Evolutionary conservation across 208 protist genomes (phyloP).

Genomic region (Crithidia sp.): DNA sequence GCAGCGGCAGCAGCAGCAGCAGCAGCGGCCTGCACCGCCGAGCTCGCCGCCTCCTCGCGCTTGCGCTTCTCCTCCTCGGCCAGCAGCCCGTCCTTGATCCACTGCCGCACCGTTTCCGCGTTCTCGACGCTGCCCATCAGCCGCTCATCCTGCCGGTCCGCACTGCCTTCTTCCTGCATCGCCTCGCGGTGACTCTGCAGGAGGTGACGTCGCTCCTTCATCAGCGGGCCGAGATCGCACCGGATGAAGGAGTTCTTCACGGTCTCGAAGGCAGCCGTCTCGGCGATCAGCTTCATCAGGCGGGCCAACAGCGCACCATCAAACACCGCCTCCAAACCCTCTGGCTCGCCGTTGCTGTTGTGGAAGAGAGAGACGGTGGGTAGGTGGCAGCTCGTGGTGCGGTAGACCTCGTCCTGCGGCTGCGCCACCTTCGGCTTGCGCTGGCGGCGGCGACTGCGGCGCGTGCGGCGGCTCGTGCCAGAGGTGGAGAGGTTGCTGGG

Average conservation of each 20-base stretch:
- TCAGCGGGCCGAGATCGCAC: slow-evolving; percentile 73
- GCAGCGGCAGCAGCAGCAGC: slow-evolving; percentile 6
- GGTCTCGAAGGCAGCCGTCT: slow-evolving; percentile 68
- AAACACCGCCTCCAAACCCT: slow-evolving; percentile 69
- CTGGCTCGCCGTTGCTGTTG: slow-evolving; percentile 43
- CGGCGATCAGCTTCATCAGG: slow-evolving; percentile 83
- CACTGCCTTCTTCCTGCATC: slow-evolving; percentile 58
- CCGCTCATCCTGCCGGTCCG: slow-evolving; percentile 71
- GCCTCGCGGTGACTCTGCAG: slow-evolving; percentile 51
- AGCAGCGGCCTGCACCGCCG: slow-evolving; percentile 4
- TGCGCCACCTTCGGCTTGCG: slow-evolving; percentile 41
- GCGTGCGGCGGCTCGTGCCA: slow-evolving; percentile 34
- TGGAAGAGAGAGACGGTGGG: slow-evolving; percentile 49
- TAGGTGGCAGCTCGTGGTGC: slow-evolving; percentile 33
- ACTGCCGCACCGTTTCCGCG: slow-evolving; percentile 48
- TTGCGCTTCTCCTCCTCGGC: slow-evolving; percentile 42
- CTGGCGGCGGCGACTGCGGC: slow-evolving; percentile 42
- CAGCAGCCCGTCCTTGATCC: slow-evolving; percentile 50
- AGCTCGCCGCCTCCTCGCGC: slow-evolving; percentile 16
- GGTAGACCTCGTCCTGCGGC: slow-evolving; percentile 68
- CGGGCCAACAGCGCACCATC: slow-evolving; percentile 63
- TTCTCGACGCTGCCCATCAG: slow-evolving; percentile 60
- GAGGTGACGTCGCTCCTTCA: slow-evolving; percentile 77
- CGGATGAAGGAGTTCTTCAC: slow-evolving; percentile 76
- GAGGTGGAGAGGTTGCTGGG: slow-evolving; percentile 12